Percentiles rank a stretch among this genome's conserved stretches.
Evolutionary conservation across 768 basidiomycete species (phyloP).

Genomic region (Amanita rubescens): DNA sequence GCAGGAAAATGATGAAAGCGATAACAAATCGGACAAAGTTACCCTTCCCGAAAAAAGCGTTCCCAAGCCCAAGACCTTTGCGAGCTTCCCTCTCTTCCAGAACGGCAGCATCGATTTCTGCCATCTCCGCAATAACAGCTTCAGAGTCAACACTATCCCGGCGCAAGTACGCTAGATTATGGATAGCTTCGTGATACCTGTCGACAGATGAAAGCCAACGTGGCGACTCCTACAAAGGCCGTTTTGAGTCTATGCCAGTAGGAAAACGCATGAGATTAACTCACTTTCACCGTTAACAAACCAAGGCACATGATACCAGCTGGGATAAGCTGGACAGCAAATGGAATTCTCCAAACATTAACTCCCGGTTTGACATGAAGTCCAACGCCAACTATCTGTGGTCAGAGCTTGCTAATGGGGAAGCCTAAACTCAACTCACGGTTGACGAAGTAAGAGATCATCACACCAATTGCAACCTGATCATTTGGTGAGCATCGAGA

Average conservation of each 20-base stretch:
- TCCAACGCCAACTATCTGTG: constrained; percentile 47
- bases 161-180: constrained; percentile 61
- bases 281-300: constrained; percentile 56
- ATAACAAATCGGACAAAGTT: constrained; percentile 82
- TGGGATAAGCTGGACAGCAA: constrained; percentile 69
- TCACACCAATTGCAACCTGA: constrained; percentile 68
- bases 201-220: constrained; percentile 68
- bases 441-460: constrained; percentile 80
- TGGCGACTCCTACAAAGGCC: constrained; percentile 53
- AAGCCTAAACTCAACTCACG: constrained; percentile 35
- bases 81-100: constrained; percentile 64
- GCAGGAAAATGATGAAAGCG: constrained; percentile 69
- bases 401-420: not conserved
- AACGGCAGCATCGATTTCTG: constrained; percentile 79
- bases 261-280: not conserved
- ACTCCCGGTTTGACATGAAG: constrained; percentile 40
- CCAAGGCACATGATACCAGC: constrained; percentile 66
- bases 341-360: constrained; percentile 63
- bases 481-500: not conserved
- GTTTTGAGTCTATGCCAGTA: not conserved
- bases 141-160: constrained; percentile 32
- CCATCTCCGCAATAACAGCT: constrained; percentile 51
- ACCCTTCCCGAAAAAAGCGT: constrained; percentile 76
- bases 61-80: constrained; percentile 53
- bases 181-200: constrained; percentile 42